Evolutionary conservation across 2,329 filamentous ascomycete species (phyloP).

Genomic region (Lachnellula hyalina): DNA sequence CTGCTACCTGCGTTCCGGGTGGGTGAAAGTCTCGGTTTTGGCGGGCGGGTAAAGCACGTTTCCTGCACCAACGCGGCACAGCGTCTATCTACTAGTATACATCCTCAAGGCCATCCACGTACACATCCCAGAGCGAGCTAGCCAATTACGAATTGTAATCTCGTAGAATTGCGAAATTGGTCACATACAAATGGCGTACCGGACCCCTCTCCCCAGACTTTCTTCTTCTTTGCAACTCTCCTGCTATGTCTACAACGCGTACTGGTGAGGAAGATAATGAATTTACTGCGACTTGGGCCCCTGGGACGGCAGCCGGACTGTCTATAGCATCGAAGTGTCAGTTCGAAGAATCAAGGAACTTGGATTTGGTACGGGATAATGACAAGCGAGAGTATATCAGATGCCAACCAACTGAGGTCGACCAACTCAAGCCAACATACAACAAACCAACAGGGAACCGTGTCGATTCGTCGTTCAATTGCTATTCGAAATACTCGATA

Average conservation of each 20-base stretch:
- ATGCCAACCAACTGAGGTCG: background rate
- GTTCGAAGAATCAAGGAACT: slow-evolving; percentile 2
- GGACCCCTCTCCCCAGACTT: background rate
- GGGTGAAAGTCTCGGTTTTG: background rate
- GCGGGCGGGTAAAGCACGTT: background rate
- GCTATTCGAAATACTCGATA: slow-evolving; percentile 11
- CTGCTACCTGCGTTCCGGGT: background rate
- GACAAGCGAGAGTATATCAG: background rate
- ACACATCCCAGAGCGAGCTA: background rate
- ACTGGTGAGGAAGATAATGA: slow-evolving; percentile 11
- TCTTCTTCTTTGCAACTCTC: background rate
- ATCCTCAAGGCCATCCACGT: background rate
- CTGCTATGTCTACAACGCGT: slow-evolving; percentile 9
- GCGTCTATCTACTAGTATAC: background rate
- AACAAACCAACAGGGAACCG: background rate
- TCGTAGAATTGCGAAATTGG: background rate
- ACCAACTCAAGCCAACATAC: background rate
- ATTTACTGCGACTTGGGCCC: slow-evolving; percentile 14
- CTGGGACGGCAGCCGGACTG: slow-evolving; percentile 14
- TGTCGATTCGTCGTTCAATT: slow-evolving; percentile 10
- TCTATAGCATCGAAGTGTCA: slow-evolving; percentile 8
- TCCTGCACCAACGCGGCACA: background rate
- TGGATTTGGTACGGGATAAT: slow-evolving; percentile 4
- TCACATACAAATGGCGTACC: background rate
- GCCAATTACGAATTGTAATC: background rate